A percentile compares a stretch with the other conserved stretches of the same genome.
These are phyloP conservation scores for Diaporthe batatas DNA, from an alignment of 2,329 filamentous ascomycete genomes.

Conservation along the genomic window DNA sequence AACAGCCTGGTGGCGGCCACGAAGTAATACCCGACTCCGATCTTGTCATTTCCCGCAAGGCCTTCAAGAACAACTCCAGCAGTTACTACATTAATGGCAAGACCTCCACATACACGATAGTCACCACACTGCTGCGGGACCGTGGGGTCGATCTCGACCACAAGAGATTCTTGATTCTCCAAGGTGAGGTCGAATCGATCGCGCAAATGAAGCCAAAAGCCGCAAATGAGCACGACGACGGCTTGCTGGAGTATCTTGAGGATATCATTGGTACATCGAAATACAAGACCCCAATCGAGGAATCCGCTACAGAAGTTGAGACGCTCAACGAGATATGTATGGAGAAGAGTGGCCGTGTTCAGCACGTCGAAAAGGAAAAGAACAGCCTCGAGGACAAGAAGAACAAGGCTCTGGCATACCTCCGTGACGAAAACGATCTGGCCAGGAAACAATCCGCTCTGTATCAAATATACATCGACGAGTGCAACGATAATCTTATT, in stretches of 20 bases:
- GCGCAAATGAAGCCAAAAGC: conserved; percentile 99
- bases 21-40: conserved; percentile 86
- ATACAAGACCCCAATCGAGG: conserved; percentile 97
- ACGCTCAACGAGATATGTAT: conserved; percentile 92
- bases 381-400: conserved; percentile 95
- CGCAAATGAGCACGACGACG: conserved; percentile 93
- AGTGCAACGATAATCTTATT: conserved; percentile 88
- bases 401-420: conserved; percentile 88
- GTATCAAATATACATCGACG: conserved; percentile 91
- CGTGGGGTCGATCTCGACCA: conserved; percentile 96
- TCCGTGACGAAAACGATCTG: conserved; percentile 94
- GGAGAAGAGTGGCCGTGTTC: conserved; percentile 94
- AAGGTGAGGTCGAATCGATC: conserved; percentile 98
- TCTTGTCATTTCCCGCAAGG: conserved; percentile 88
- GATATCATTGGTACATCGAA: conserved; percentile 99
- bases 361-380: conserved; percentile 98
- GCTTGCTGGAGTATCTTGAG: conserved; percentile 94
- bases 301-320: conserved; percentile 91
- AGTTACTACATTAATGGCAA: conserved; percentile 97
- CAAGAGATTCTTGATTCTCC: conserved; percentile 96
- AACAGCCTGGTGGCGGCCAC: conserved; percentile 76
- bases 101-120: conserved; percentile 90
- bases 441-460: conserved; percentile 89
- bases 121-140: conserved; percentile 88
- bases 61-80: conserved; percentile 98